Evolutionary conservation across 352 stramenopile genomes (phyloP), one percentile per base, ranked within the genome.

Genomic region (Blastocystis sp.): DNA sequence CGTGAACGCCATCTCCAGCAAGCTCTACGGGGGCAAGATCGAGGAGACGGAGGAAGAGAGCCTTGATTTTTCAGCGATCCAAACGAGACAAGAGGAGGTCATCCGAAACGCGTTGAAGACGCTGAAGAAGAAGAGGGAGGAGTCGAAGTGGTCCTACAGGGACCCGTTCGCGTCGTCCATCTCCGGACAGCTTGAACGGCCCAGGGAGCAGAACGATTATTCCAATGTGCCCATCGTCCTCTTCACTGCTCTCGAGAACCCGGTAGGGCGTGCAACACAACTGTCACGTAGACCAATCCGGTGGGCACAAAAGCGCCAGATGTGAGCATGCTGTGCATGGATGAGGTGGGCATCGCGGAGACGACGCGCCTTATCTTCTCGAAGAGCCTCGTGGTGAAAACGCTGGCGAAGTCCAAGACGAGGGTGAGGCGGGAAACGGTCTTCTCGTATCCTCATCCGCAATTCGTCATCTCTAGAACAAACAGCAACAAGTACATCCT

Each of bases 401-500:
- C 64, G 21, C 21, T 81, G 11, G 57, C n/a, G 43, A 81, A 81
- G 48, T 45, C 48, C 14, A 63, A 81, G 28, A 65, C 71, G 1
- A 63, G 19, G 0, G 48, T 81, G 3, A 65, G 52, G 54, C 71
- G 71, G 14, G 71, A 81, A 54, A 28, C 45, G 14, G 40, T 38
- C 11, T 81, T 81, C 52, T 64, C 45, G 40, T 65, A 38, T 52
- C 6, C 7, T 3, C 43, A 17, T 21, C 45, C 3, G 1, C 3
- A 14, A 66, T 28, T 21, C 34, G 2, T 81, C 17, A 63, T 38
- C 28, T 38, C 7, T 38, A 81, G 71, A 34, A 65, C 54, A 9
- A 81, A 81, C 66, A 11, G 11, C 6, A 1, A 81, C 6, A 81
- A 81, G 71, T 81, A 81, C 28, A 65, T 65, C 45, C 28, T 81